Evolutionary conservation across 2,329 filamentous ascomycete genomes (phyloP), one percentile per base, ranked within the genome.

Genomic region (Hypoxylon sp.): DNA sequence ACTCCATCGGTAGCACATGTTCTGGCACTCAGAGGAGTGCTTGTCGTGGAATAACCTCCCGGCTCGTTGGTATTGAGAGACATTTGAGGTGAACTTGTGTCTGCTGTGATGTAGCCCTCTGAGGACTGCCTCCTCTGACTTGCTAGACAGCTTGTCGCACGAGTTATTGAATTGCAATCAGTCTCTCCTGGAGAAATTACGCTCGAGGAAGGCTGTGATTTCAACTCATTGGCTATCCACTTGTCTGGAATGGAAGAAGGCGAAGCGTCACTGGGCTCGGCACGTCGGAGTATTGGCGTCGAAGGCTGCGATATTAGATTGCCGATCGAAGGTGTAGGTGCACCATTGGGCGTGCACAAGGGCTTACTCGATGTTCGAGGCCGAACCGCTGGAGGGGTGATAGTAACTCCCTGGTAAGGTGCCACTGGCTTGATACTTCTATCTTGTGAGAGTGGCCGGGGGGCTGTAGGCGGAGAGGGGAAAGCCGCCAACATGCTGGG

Each of bases 401-500:
- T 35, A 19, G 35, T 21, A 53, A 48, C 61, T 5, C 42, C 19
- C 42, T 62, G 62, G 44, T 31, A 57, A 11, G 61, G 57, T 31
- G 60, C 51, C 59, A 29, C 37, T 56, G 64, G 53, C 57, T 51
- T 47, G 46, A 50, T 48, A 46, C 37, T 73, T 52, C 58, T 71
- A 17, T 69, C 68, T 48, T 67, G 60, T n/a, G 74, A 72, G 11
- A 72, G 69, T 21, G 74, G 67, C 19, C 68, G 66, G 11, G 73
- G 72, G 5, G 65, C 62, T 57, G 56, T 73, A 15, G 76, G 76
- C 11, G 75, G 75, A 32, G 65, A 68, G 48, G 76, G 76, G 44
- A 77, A 77, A 8, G 55, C 62, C 32, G 74, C 74, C 55, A 77
- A 62, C 76, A 77, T 75, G 10, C 70, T 76, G 8, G 75, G 74